Evolutionary conservation across 306 rosid genomes (phyloP).

Genomic region (Rosa persica): DNA sequence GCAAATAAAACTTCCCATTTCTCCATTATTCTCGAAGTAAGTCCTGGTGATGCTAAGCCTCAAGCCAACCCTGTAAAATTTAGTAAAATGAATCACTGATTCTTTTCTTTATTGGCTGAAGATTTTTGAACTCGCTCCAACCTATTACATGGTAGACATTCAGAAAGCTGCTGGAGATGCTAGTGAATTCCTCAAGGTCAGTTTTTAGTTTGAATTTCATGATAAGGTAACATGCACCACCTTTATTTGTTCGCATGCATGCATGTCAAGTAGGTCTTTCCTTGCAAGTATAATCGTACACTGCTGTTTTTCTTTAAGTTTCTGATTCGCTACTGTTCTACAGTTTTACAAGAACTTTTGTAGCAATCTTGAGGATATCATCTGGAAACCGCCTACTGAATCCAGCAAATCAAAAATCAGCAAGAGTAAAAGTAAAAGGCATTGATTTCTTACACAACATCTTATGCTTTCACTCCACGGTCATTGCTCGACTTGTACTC

Average conservation of each 20-base stretch:
- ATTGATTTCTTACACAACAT: constrained; percentile 35
- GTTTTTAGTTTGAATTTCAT: constrained; percentile 20
- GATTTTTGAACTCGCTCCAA: constrained; percentile 89
- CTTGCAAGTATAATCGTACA: not conserved
- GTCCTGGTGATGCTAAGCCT: constrained; percentile 13
- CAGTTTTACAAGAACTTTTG: constrained; percentile 83
- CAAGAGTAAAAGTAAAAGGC: constrained; percentile 57
- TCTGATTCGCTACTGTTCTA: constrained; percentile 11
- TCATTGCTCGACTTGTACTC: not conserved
- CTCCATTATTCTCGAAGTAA: constrained; percentile 84
- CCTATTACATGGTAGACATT: constrained; percentile 85
- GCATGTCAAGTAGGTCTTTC: not conserved
- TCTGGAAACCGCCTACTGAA: constrained; percentile 81
- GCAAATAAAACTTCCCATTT: constrained; percentile 58
- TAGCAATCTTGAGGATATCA: constrained; percentile 85
- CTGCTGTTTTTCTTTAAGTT: not conserved
- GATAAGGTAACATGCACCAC: not conserved
- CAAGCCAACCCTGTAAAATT: not conserved
- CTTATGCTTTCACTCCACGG: not conserved
- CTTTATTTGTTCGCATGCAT: not conserved
- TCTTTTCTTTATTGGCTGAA: constrained; percentile 27
- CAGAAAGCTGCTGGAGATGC: constrained; percentile 85
- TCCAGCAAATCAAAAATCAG: constrained; percentile 56
- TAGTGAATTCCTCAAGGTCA: constrained; percentile 77
- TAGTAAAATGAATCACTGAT: not conserved